phyloP scores from a whole-genome alignment of 176 grass and related monocot genomes.

The Zoysia pacifica region DNA sequence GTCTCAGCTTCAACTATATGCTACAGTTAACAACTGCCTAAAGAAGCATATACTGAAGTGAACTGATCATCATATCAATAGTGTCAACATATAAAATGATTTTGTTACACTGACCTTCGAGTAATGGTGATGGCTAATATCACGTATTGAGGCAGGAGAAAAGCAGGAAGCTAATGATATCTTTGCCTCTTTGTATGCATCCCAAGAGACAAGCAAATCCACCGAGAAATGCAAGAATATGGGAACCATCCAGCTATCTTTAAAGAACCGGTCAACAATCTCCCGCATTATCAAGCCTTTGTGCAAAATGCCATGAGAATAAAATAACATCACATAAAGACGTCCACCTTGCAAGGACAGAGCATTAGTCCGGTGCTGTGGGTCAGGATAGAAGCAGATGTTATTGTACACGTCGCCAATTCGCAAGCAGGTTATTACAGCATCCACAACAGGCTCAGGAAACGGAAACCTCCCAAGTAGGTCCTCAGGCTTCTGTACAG shows the following conservation, averaged over 20 bases:
- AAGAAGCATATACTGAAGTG: conserved; percentile 5
- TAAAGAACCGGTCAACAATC: conserved; percentile 69
- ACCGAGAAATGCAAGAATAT: conserved; percentile 69
- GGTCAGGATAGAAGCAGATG: conserved; percentile 60
- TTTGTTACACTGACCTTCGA: conserved; percentile 47
- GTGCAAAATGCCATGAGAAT: conserved; percentile 54
- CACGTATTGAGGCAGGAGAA: conserved; percentile 60
- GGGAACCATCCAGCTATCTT: conserved; percentile 72
- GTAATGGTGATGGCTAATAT: conserved; percentile 54
- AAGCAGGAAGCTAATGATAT: conserved; percentile 50
- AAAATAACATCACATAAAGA: conserved; percentile 60
- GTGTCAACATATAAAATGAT: background rate
- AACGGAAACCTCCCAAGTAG: conserved; percentile 75
- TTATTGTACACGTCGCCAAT: conserved; percentile 59
- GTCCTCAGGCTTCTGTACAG: conserved; percentile 56
- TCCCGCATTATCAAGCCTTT: conserved; percentile 65
- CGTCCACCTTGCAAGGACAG: conserved; percentile 62
- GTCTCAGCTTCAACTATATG: background rate
- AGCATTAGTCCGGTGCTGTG: conserved; percentile 58
- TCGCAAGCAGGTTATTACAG: conserved; percentile 55
- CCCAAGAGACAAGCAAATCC: conserved; percentile 71
- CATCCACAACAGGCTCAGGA: conserved; percentile 53
- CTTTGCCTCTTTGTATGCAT: conserved; percentile 73
- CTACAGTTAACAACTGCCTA: background rate
- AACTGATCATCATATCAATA: background rate